Conservation (phyloP, 179 eudicot genomes). For the Corrigiola litoralis region DNA sequence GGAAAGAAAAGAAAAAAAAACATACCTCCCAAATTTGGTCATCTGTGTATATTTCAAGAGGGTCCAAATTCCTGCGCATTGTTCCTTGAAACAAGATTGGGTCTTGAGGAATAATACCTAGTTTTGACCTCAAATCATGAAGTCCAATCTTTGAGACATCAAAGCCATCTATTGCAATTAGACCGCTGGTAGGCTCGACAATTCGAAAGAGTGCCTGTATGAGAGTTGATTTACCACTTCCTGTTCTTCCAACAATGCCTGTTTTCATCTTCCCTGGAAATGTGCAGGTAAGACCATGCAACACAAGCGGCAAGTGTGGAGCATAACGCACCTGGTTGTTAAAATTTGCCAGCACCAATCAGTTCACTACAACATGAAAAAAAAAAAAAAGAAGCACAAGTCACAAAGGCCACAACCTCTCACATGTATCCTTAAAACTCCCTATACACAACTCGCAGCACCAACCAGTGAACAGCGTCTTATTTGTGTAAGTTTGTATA, state of each 20-base stretch:
- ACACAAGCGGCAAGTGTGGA: conserved; percentile 11
- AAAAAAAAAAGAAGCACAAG: no score
- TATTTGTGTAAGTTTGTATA: no score
- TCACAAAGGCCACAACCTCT: no score
- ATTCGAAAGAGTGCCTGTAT: conserved; percentile 2
- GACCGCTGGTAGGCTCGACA: conserved; percentile 6
- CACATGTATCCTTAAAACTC: no score
- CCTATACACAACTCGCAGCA: no score
- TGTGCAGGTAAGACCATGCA: conserved; percentile 8
- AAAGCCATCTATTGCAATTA: neutral
- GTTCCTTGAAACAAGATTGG: conserved; percentile 13
- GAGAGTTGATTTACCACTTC: conserved; percentile 10
- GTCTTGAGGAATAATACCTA: conserved; percentile 10
- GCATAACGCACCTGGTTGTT: conserved; percentile 12
- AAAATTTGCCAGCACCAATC: no score
- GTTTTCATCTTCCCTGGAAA: conserved; percentile 4
- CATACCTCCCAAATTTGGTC: conserved; percentile 4
- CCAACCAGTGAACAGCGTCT: no score
- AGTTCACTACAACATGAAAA: no score
- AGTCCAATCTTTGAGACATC: conserved; percentile 9
- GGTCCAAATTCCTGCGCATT: conserved; percentile 6
- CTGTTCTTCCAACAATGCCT: conserved; percentile 11
- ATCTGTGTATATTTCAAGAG: conserved; percentile 1
- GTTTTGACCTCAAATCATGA: conserved; percentile 4
- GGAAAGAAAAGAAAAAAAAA: neutral